Percentiles rank a stretch among this genome's conserved stretches.
Conservation (phyloP, 225 moss, liverwort and hornwort genomes). For the Anthoceros angustus region DNA sequence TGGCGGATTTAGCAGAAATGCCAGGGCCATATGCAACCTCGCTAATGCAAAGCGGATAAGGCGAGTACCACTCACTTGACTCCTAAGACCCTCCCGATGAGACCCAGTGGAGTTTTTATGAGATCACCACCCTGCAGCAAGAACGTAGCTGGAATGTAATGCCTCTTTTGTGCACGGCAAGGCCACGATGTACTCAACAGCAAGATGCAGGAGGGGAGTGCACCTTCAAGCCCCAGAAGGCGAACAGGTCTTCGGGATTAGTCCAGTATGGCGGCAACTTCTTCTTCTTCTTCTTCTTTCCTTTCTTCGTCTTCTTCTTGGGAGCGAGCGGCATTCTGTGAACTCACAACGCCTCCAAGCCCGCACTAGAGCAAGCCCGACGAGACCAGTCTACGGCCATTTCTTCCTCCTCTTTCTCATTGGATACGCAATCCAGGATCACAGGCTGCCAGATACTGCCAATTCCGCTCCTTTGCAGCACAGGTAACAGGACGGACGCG, state of each 20-base stretch:
- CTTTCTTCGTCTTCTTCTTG: neutral
- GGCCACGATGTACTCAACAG: too few relatives aligned
- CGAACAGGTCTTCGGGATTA: slow-evolving; percentile 1
- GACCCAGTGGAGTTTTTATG: slow-evolving; percentile 1
- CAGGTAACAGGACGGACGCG: neutral
- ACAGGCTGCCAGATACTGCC: neutral
- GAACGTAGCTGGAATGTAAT: too few relatives aligned
- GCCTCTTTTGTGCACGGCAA: too few relatives aligned
- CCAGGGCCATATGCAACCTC: neutral
- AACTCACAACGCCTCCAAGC: neutral
- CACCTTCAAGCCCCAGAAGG: slow-evolving; percentile 1
- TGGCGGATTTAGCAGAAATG: neutral
- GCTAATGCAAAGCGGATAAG: neutral
- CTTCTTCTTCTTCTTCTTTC: neutral
- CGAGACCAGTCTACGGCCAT: neutral
- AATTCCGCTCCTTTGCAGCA: neutral
- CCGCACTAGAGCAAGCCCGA: neutral
- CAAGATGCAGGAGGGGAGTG: too few relatives aligned
- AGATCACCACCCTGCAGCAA: neutral
- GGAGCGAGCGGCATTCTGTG: slow-evolving; percentile 1
- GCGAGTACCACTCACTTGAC: slow-evolving; percentile 1
- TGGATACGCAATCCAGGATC: neutral
- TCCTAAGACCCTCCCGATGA: slow-evolving; percentile 1
- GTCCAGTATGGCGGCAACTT: slow-evolving; percentile 2
- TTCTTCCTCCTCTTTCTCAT: neutral